These are phyloP conservation scores for Xylaria sp. DNA, from an alignment of 2,329 filamentous ascomycete species.

Conservation along the genomic window DNA sequence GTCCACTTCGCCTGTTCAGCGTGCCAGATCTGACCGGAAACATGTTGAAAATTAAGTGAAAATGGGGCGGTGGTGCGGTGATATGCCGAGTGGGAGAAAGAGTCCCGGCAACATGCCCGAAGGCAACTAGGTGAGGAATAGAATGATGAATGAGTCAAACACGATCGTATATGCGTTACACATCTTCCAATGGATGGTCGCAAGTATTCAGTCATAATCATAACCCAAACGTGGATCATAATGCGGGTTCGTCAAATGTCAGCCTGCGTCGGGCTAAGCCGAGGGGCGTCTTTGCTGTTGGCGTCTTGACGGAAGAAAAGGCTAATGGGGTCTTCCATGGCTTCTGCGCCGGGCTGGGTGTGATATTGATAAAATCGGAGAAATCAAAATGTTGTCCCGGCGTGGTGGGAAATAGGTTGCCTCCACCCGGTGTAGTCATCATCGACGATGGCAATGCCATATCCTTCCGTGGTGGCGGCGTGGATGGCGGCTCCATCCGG, in stretches of 20 bases:
- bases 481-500: slow-evolving; percentile 76
- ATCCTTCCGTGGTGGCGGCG: slow-evolving; percentile 78
- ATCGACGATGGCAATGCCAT: slow-evolving; percentile 81
- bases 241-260: slow-evolving; percentile 78
- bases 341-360: slow-evolving; percentile 91
- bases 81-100: slow-evolving; percentile 11
- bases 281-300: slow-evolving; percentile 63
- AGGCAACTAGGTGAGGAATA: neutral
- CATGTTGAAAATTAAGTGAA: slow-evolving; percentile 18
- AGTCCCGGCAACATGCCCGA: neutral
- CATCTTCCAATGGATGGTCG: slow-evolving; percentile 10
- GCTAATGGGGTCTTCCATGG: slow-evolving; percentile 84
- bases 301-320: slow-evolving; percentile 52
- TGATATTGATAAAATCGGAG: slow-evolving; percentile 97
- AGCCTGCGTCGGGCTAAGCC: slow-evolving; percentile 79
- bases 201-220: slow-evolving; percentile 26
- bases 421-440: slow-evolving; percentile 86
- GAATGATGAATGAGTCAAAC: neutral
- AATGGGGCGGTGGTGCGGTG: slow-evolving; percentile 1
- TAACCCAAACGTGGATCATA: slow-evolving; percentile 29
- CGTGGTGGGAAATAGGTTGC: slow-evolving; percentile 77
- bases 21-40: slow-evolving; percentile 17
- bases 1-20: neutral
- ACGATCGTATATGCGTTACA: slow-evolving; percentile 19
- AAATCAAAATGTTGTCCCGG: slow-evolving; percentile 91